These are phyloP conservation scores for Pseudotsuga menziesii DNA, from an alignment of 75 land plant genomes.

Conservation along the genomic window DNA sequence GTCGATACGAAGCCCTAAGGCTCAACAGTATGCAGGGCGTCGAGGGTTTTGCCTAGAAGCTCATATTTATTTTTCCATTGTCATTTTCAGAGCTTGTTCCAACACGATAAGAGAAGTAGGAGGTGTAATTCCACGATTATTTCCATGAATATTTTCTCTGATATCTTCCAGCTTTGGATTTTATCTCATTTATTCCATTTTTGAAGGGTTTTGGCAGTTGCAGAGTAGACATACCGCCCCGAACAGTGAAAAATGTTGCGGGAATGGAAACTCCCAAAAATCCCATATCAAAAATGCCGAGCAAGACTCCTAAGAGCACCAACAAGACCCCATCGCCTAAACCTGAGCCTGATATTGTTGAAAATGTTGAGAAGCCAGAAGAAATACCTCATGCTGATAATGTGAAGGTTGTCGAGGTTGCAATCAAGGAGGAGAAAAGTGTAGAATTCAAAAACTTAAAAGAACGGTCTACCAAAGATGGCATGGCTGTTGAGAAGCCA, in stretches of 20 bases:
- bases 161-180: no score
- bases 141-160: no score
- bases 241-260: neutral
- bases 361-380: neutral
- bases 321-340: neutral
- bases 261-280: neutral
- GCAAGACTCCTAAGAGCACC: neutral
- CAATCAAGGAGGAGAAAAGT: neutral
- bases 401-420: neutral
- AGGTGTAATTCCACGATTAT: no score
- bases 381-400: neutral
- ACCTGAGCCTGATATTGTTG: neutral
- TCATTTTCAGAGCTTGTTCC: no score
- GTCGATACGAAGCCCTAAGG: no score
- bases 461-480: neutral
- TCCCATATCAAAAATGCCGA: neutral
- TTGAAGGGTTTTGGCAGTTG: no score
- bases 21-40: no score
- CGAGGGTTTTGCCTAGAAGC: no score
- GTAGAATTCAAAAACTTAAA: neutral
- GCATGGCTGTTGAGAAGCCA: neutral
- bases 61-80: no score
- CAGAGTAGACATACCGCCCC: neutral
- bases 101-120: no score
- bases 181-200: no score